These are phyloP conservation scores for Calonectria leucothoes DNA, from an alignment of 2,329 filamentous ascomycete species.

Conservation along the genomic window DNA sequence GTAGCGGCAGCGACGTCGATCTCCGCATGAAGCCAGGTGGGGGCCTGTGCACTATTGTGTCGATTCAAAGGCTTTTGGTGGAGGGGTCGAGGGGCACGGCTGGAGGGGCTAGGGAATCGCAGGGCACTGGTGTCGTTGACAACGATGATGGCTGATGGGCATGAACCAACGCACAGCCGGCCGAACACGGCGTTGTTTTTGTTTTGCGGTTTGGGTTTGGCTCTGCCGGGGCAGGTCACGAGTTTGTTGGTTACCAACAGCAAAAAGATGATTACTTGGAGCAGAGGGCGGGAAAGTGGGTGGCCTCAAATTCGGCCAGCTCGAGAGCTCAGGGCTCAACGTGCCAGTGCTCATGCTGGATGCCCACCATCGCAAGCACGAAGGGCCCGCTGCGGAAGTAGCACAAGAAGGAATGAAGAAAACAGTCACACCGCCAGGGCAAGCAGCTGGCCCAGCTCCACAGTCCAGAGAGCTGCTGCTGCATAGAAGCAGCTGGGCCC, in stretches of 20 bases:
- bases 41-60: slow-evolving; percentile 17
- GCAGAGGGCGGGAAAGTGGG: background rate
- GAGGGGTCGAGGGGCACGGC: background rate
- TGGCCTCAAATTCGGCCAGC: slow-evolving; percentile 3
- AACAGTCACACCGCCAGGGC: slow-evolving; percentile 2
- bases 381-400: slow-evolving; percentile 1
- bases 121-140: background rate
- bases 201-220: background rate
- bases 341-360: background rate
- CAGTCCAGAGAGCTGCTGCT: background rate
- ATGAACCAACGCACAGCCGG: background rate
- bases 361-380: background rate
- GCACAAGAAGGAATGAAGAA: slow-evolving; percentile 1
- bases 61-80: slow-evolving; percentile 17
- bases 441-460: background rate
- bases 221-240: background rate
- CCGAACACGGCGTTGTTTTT: background rate
- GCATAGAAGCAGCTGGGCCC: background rate
- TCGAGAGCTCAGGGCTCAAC: background rate
- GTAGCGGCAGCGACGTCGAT: slow-evolving; percentile 36
- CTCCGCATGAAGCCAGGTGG: slow-evolving; percentile 29
- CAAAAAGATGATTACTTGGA: background rate
- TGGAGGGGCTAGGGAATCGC: background rate
- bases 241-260: slow-evolving; percentile 6
- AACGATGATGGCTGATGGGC: background rate